Evolutionary conservation across 345 rosid species (phyloP).

Genomic region (Nasturtium officinale): DNA sequence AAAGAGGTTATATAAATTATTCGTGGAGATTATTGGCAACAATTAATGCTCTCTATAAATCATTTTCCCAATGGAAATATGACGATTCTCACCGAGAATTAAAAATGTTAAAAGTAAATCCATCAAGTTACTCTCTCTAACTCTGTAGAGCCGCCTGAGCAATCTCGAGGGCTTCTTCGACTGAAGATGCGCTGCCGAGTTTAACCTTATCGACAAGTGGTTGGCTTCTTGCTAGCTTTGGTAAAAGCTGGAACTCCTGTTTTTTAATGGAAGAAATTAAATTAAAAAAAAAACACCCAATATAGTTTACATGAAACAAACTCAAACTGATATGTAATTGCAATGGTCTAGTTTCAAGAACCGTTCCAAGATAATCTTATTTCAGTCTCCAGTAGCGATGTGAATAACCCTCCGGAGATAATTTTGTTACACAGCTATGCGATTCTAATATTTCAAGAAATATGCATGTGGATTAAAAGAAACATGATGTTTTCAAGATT

Average conservation of each 20-base stretch:
- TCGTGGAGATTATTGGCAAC: slow-evolving; percentile 26
- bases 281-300: too few relatives aligned
- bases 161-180: slow-evolving; percentile 82
- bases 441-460: neutral
- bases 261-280: neutral
- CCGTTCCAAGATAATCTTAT: neutral
- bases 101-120: neutral
- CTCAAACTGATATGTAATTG: neutral
- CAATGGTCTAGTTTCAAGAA: neutral
- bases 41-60: slow-evolving; percentile 32
- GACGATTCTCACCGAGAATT: neutral
- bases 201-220: slow-evolving; percentile 71
- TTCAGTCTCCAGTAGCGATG: neutral
- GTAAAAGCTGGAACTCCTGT: slow-evolving; percentile 88
- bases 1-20: neutral
- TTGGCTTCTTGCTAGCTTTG: slow-evolving; percentile 78
- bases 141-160: slow-evolving; percentile 54
- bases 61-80: too few relatives aligned
- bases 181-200: slow-evolving; percentile 80
- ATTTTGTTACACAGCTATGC: neutral
- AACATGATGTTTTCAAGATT: neutral
- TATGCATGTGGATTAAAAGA: neutral
- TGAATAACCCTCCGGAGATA: neutral
- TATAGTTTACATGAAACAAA: neutral
- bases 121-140: slow-evolving; percentile 29